phyloP scores from a whole-genome alignment of 1,139 yeast genomes.

The Saccharomycopsis phalli region DNA sequence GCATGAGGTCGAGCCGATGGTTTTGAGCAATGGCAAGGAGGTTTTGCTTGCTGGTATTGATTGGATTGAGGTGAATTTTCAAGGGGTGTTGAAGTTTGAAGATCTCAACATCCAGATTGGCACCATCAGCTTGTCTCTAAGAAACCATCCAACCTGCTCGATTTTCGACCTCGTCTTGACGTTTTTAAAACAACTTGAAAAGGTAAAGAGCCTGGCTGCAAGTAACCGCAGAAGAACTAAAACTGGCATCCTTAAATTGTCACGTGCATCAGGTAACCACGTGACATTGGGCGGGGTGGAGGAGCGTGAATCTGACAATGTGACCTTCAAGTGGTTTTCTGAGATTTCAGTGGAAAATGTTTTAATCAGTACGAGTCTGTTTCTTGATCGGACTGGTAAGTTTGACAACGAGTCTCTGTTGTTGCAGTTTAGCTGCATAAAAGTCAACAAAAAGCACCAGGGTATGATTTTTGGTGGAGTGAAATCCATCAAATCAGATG shows the following conservation, averaged over 20 bases:
- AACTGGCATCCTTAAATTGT: too few species aligned
- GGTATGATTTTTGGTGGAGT: neutral
- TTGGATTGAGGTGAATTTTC: conserved; percentile 34
- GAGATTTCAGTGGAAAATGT: too few species aligned
- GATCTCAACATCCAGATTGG: conserved; percentile 42
- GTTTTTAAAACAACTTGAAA: conserved; percentile 8
- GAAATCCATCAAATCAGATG: too few species aligned
- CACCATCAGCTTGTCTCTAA: conserved; percentile 35
- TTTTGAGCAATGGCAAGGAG: neutral
- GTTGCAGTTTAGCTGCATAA: neutral
- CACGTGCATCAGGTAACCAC: neutral
- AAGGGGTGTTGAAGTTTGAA: conserved; percentile 42
- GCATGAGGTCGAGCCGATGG: neutral
- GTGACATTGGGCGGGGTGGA: too few species aligned
- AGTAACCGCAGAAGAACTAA: conserved; percentile 1
- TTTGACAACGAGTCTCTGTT: too few species aligned
- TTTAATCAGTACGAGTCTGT: too few species aligned
- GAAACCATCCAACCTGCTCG: conserved; percentile 22
- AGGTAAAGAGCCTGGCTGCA: conserved; percentile 1
- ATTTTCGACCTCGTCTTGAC: conserved; percentile 25
- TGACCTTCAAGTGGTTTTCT: conserved; percentile 14
- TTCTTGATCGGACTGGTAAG: too few species aligned
- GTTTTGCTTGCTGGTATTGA: neutral
- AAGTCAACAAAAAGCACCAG: conserved; percentile 21
- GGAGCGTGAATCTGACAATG: too few species aligned